Percentiles rank a stretch among this genome's conserved stretches.
Evolutionary conservation across 176 grass and related monocot species (phyloP).

Genomic region (Chrysopogon serrulatus): DNA sequence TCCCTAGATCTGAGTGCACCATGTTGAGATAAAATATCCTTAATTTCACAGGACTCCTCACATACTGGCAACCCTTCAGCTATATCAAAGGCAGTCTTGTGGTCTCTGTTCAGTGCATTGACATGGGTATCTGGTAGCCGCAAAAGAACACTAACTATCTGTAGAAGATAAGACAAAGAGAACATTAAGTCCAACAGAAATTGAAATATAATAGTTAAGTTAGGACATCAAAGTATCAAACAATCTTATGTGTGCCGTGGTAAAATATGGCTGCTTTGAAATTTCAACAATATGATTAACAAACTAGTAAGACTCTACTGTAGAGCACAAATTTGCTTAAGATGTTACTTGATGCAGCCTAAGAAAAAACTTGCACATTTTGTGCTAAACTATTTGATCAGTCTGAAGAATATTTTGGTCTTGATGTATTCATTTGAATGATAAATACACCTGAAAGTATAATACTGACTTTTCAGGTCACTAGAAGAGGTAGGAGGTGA

Average conservation of each 20-base stretch:
- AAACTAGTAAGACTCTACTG: neutral
- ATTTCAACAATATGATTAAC: neutral
- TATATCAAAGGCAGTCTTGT: conserved; percentile 93
- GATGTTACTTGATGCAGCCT: neutral
- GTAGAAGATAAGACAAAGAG: conserved; percentile 17
- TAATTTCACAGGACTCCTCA: conserved; percentile 89
- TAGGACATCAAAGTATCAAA: neutral
- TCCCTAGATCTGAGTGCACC: conserved; percentile 82
- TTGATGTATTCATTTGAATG: conserved; percentile 19
- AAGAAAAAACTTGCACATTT: conserved; percentile 18
- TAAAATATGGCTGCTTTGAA: neutral
- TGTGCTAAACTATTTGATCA: neutral
- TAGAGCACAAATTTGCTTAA: neutral
- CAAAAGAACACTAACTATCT: conserved; percentile 89
- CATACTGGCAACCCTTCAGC: conserved; percentile 77
- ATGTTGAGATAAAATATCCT: conserved; percentile 76
- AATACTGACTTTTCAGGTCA: conserved; percentile 4
- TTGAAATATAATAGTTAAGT: neutral
- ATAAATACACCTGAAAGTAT: neutral
- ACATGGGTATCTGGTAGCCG: conserved; percentile 91
- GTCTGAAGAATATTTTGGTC: conserved; percentile 8
- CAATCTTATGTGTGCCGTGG: neutral
- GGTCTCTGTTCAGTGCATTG: conserved; percentile 84
- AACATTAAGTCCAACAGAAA: neutral
- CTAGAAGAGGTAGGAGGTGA: neutral